Evolutionary conservation across 805 yeast species (phyloP), one percentile per base, ranked within the genome.

Genomic region (Candida sonorensis): DNA sequence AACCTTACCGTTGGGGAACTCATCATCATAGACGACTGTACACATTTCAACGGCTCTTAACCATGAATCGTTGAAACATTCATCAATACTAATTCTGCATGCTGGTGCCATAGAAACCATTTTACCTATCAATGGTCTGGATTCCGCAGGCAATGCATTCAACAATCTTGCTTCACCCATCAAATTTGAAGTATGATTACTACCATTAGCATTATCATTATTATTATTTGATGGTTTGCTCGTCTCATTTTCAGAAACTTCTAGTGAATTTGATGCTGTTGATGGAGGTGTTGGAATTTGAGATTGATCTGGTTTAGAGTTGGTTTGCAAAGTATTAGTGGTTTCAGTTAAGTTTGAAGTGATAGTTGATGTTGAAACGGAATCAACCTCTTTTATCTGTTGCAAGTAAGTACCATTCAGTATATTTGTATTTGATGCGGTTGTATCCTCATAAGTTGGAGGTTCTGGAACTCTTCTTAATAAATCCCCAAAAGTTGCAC

Each of bases 41-140:
- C 97, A 88, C 81, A 77, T 77, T 31, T 67, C 68, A 23, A 83
- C 66, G 19, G 72, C 61, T 25, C 60, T 55, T 28, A 83, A 56
- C 92, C 92, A 83, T 7, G 72, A 61, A 48, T 83, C 94, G 13
- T 66, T 59, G 64, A 83, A 77, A 33, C 83, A 76, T 38, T 82
- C 90, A 40, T 83, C 94, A 26, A 83, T 79, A n/a, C 75, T 67
- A 8, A 81, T 80, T 50, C 94, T 69, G 50, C 90, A 80, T 3
- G 92, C 90, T 2, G 94, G 94, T 2, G 94, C 88, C 39, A 83
- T 59, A 29, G 77, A 83, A 28, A 83, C 88, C 94, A 83, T 83
- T 41, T 75, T 69, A 5, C 81, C 72, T 39, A 83, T 72, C 42
- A 83, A 64, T 9, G 75, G 61, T 31, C 90, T 74, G 21, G 80